Percentiles rank a stretch among this genome's conserved stretches.
phyloP scores from a whole-genome alignment of 352 stramenopile genomes.

The Phytophthora pinifolia region DNA sequence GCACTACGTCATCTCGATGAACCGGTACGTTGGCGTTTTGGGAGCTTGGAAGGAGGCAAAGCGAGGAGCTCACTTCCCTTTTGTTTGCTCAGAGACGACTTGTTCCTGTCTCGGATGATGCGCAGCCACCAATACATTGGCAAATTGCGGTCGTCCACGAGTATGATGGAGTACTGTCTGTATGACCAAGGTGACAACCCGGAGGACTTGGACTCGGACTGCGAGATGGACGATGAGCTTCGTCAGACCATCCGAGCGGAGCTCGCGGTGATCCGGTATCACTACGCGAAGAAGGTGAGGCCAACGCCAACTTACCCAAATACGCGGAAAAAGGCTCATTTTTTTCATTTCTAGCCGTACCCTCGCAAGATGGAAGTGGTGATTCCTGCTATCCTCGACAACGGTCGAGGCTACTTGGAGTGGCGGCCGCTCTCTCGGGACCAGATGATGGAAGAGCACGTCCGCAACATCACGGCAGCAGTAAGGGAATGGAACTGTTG shows the following conservation, averaged over 20 bases:
- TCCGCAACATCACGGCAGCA: constrained; percentile 56
- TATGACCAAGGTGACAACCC: constrained; percentile 88
- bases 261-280: constrained; percentile 70
- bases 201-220: constrained; percentile 82
- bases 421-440: constrained; percentile 72
- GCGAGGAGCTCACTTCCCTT: not conserved
- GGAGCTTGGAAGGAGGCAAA: not conserved
- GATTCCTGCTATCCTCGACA: constrained; percentile 70
- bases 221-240: constrained; percentile 76
- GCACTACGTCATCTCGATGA: constrained; percentile 88
- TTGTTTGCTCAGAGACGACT: constrained; percentile 52
- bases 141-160: constrained; percentile 80
- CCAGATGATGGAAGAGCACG: constrained; percentile 81
- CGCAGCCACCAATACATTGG: constrained; percentile 87
- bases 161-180: constrained; percentile 83
- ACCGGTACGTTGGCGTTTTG: constrained; percentile 43
- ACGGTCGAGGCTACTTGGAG: constrained; percentile 58
- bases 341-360: constrained; percentile 39
- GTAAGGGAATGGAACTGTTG: constrained; percentile 26
- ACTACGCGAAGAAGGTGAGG: constrained; percentile 69
- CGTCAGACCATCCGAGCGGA: constrained; percentile 75
- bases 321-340: not conserved
- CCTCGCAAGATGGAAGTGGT: constrained; percentile 84
- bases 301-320: not conserved
- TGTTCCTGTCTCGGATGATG: constrained; percentile 77